phyloP scores from a whole-genome alignment of 768 basidiomycete species.

The Boletus fagicola region DNA sequence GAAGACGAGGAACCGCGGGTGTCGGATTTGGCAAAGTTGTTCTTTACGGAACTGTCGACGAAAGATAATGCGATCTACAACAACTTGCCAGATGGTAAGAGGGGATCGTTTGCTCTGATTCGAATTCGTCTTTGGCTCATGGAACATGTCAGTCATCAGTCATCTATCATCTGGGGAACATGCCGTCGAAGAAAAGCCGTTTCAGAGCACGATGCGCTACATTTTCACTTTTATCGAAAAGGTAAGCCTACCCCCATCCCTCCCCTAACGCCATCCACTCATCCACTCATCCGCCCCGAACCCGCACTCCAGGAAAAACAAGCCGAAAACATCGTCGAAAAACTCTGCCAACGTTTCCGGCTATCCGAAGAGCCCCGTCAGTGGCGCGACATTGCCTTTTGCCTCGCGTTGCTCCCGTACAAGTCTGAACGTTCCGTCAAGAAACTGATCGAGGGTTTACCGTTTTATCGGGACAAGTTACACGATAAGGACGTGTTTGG shows the following conservation, averaged over 20 bases:
- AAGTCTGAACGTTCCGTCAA: slow-evolving; percentile 96
- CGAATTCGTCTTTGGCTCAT: slow-evolving; percentile 1
- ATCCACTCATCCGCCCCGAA: not conserved
- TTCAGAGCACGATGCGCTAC: slow-evolving; percentile 90
- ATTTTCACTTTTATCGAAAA: slow-evolving; percentile 98
- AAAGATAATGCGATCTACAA: slow-evolving; percentile 99
- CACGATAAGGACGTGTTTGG: slow-evolving; percentile 82
- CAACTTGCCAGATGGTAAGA: slow-evolving; percentile 90
- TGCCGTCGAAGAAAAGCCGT: slow-evolving; percentile 88
- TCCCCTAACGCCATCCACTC: not conserved
- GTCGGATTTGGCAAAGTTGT: slow-evolving; percentile 92
- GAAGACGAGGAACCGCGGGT: slow-evolving; percentile 88
- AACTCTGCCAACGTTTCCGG: slow-evolving; percentile 94
- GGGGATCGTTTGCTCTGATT: not conserved
- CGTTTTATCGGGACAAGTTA: slow-evolving; percentile 93
- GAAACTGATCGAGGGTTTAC: slow-evolving; percentile 90
- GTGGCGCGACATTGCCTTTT: slow-evolving; percentile 97
- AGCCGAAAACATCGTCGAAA: slow-evolving; percentile 96
- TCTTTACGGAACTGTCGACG: slow-evolving; percentile 93
- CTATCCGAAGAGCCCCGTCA: slow-evolving; percentile 85
- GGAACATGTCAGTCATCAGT: slow-evolving; percentile 69
- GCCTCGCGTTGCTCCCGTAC: slow-evolving; percentile 91
- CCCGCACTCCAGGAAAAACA: slow-evolving; percentile 81
- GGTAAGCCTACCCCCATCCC: slow-evolving; percentile 40
- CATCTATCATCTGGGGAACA: slow-evolving; percentile 89